These are phyloP conservation scores for Malus asiatica DNA, from an alignment of 306 rosid genomes.

Conservation along the genomic window DNA sequence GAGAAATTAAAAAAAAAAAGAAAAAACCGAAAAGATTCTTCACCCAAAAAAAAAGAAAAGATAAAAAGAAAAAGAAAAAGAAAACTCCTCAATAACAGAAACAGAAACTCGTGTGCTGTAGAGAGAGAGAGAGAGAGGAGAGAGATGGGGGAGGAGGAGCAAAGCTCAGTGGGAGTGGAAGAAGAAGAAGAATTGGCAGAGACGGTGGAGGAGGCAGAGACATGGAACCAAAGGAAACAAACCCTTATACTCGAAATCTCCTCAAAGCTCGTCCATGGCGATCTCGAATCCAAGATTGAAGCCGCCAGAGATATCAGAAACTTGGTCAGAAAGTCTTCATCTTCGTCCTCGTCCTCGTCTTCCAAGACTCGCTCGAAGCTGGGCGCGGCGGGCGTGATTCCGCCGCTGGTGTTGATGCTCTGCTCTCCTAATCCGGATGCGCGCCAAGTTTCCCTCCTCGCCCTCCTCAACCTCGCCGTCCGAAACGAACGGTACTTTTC, in stretches of 20 bases:
- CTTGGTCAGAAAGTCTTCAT: slow-evolving; percentile 51
- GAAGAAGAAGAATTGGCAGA: slow-evolving; percentile 14
- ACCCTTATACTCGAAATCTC: slow-evolving; percentile 46
- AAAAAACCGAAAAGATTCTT: not conserved
- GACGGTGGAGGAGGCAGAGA: slow-evolving; percentile 8
- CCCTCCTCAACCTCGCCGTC: slow-evolving; percentile 86
- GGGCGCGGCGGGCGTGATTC: slow-evolving; percentile 67
- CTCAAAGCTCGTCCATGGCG: slow-evolving; percentile 58
- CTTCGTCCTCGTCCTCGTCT: slow-evolving; percentile 24
- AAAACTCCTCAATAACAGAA: not conserved
- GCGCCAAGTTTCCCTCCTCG: slow-evolving; percentile 76
- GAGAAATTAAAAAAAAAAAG: no score
- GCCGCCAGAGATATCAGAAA: slow-evolving; percentile 82
- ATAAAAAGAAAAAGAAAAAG: not conserved
- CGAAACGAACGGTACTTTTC: slow-evolving; percentile 57
- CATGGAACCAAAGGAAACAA: slow-evolving; percentile 46
- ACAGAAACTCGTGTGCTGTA: not conserved
- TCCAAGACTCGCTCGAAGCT: slow-evolving; percentile 53
- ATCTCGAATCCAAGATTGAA: slow-evolving; percentile 57
- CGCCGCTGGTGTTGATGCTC: slow-evolving; percentile 74
- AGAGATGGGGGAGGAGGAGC: slow-evolving; percentile 25
- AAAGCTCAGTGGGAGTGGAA: slow-evolving; percentile 16
- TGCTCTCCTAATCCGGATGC: slow-evolving; percentile 64
- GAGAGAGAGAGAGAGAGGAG: not conserved
- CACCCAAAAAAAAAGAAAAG: no score